Conservation (phyloP, 169 alveolate genomes). For the Neospora caninum region DNA sequence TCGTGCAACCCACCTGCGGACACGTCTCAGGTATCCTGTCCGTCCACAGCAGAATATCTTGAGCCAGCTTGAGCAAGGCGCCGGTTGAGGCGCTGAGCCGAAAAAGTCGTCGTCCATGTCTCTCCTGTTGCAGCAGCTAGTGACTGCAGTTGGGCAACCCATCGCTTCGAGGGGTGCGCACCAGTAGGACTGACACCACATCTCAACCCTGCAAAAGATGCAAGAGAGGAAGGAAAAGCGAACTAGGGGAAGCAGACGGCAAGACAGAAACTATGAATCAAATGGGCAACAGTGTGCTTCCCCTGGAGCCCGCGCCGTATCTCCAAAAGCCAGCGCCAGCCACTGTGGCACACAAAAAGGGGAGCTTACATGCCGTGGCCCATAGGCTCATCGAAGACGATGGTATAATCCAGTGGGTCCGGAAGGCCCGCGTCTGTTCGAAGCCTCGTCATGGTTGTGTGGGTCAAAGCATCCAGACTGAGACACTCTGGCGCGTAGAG, state of each 20-base stretch:
- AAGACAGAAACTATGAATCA: not conserved
- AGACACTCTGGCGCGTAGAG: conserved; percentile 59
- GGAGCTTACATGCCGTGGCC: conserved; percentile 54
- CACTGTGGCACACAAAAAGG: not conserved
- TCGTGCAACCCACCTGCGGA: not conserved
- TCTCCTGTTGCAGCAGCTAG: conserved; percentile 59
- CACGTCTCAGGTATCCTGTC: conserved; percentile 6
- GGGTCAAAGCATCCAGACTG: conserved; percentile 50
- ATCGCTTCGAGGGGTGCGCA: conserved; percentile 64
- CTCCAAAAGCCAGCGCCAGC: not conserved
- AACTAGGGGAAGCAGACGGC: not conserved
- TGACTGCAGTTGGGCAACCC: conserved; percentile 52
- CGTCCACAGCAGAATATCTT: conserved; percentile 54
- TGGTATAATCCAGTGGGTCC: conserved; percentile 49
- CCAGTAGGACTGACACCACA: conserved; percentile 66
- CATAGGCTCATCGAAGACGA: conserved; percentile 54
- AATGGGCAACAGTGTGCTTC: not conserved
- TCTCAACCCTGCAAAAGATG: conserved; percentile 48
- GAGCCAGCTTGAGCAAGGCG: conserved; percentile 50
- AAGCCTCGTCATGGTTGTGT: conserved; percentile 35
- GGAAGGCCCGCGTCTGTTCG: conserved; percentile 38
- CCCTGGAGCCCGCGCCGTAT: too few relatives aligned
- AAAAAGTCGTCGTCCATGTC: conserved; percentile 53
- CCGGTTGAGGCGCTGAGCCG: conserved; percentile 21
- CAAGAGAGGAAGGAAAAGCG: not conserved